Evolutionary conservation across 192 early-diverging fungal species (phyloP), one percentile per base, ranked within the genome.

Genomic region (Gorgonomyces haynaldii): DNA sequence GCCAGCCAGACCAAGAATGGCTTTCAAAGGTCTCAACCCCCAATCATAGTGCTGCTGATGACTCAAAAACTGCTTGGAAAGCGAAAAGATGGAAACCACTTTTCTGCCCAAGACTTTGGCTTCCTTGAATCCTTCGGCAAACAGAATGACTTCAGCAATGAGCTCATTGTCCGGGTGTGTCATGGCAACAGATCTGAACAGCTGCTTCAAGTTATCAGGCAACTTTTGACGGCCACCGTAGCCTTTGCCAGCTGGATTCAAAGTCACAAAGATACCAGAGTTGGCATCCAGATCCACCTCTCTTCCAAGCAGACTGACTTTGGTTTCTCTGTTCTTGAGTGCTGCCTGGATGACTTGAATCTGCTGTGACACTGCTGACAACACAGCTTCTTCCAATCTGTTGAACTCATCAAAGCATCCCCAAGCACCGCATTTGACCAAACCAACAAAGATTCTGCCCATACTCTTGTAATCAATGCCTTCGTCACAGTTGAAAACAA

Each of bases 361-460:
- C 47, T 78, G 75, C 55, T 78, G 75, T 1, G 75, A 78, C 12
- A 78, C 75, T 0, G 75, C 75, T 1, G 75, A 78, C 2, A 78
- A 50, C 13, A 74, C 71, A 13, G 72, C 71, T 55, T 76, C 72
- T 41, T 78, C 75, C 8, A 78, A 50, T 17, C 75, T 56, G 47
- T 78, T 78, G 49, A 78, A 78, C 41, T 78, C 75, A 50, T 78
- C 75, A 57, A 78, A 78, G 37, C 75, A 78, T 12, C 75, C 75
- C 75, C 75, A 78, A 2, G 73, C 75, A 30, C 75, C 75, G 48
- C 75, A 76, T 43, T 78, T 78, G 6, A 78, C 66, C 0, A 78
- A 35, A 22, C 75, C 75, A 46, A 76, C 67, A 54, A 78, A 78
- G n/a, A 78, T 78, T 25, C 75, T 17, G 2, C 73, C 75, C 69